Evolutionary conservation across 441 rosid species (phyloP), one percentile per base, ranked within the genome.

Genomic region (Euphorbia schlechtendalii): DNA sequence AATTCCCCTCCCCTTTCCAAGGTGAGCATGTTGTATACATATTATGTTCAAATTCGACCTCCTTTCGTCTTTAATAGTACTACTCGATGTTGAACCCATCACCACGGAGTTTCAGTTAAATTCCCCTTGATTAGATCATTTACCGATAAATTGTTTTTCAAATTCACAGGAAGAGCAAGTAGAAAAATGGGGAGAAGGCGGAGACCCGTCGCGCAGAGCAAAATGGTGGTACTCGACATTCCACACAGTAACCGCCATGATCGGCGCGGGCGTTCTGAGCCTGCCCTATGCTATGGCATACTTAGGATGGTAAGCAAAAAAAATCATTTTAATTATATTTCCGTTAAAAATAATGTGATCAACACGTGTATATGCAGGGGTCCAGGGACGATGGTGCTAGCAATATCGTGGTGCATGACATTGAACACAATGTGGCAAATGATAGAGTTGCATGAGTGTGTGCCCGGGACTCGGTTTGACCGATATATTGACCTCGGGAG

Each of bases 141-240:
- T 40, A 40, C 1, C 14, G 11, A 40, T 5, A 15, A 40, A 40
- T 40, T 46, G 51, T 2, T 46, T 20, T 46, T 48, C 17, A n/a
- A 48, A 48, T 4, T n/a, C n/a, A 40, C 77, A 89, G 92, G 93
- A 83, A 77, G 77, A 71, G 24, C 71, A 64, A 40, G 49, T n/a
- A 11, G 76, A 78, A 68, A 89, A 84, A 89, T 84, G 96, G 95
- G 59, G 55, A 40, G 87, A 72, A 46, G 83, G 62, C 48, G 83
- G 60, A 48, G 88, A 84, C 59, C 77, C 82, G 0, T 41, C 77
- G 67, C 87, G 98, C 62, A 82, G 76, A 34, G 97, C 96, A 48
- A 90, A 86, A 81, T 92, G 98, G 98, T 88, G 96, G 98, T 84
- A 86, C 78, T 88, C 97, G 53, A 88, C 98, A 49, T 92, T 92